phyloP scores from a whole-genome alignment of 225 moss, liverwort and hornwort genomes.

The Lunularia cruciata region DNA sequence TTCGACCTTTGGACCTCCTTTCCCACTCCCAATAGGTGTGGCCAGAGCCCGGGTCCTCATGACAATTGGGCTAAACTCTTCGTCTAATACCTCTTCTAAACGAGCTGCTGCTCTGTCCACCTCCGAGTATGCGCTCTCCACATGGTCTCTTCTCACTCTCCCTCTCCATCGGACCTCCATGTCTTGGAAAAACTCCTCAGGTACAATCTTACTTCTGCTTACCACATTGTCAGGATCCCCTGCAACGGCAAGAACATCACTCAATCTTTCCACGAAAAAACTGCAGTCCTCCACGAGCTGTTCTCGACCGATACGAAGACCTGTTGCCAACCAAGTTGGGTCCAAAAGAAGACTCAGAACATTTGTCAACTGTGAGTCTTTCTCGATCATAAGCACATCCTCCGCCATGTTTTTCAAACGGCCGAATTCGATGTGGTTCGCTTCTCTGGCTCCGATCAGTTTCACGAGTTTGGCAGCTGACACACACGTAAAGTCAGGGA shows the following conservation, averaged over 20 bases:
- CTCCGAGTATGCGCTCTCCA: constrained; percentile 67
- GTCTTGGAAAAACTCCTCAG: constrained; percentile 85
- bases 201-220: constrained; percentile 57
- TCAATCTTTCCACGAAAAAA: constrained; percentile 53
- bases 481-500: constrained; percentile 87
- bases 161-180: constrained; percentile 76
- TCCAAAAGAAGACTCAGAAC: constrained; percentile 67
- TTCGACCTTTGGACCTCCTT: constrained; percentile 53
- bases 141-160: constrained; percentile 72
- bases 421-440: constrained; percentile 72
- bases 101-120: constrained; percentile 71
- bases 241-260: constrained; percentile 61
- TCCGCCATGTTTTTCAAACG: constrained; percentile 76
- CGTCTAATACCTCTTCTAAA: constrained; percentile 51
- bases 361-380: constrained; percentile 42
- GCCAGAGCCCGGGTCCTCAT: constrained; percentile 40
- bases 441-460: constrained; percentile 78
- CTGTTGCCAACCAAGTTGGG: constrained; percentile 90
- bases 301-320: constrained; percentile 74
- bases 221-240: constrained; percentile 62
- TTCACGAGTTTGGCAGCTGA: constrained; percentile 78
- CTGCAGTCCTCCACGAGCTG: constrained; percentile 78
- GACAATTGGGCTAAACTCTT: constrained; percentile 60
- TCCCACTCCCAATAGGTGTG: constrained; percentile 46
- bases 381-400: constrained; percentile 73